Conservation (phyloP, 495 filamentous ascomycete genomes). For the Polyplosphaeria fusca region DNA sequence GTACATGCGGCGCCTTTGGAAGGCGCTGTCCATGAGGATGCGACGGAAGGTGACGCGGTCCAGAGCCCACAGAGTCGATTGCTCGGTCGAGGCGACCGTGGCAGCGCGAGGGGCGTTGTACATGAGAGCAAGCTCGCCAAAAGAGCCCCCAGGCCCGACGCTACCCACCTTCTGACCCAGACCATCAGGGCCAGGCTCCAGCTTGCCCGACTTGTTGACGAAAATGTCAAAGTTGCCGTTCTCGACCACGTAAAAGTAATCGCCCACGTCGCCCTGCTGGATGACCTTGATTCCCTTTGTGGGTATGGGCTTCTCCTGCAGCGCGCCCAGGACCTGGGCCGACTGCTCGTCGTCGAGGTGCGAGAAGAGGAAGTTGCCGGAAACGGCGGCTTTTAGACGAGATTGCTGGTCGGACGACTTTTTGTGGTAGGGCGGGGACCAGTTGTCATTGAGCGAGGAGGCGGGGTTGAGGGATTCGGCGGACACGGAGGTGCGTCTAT, state of each 20-base stretch:
- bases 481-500: conserved; percentile 90
- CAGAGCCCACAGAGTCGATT: conserved; percentile 85
- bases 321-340: conserved; percentile 78
- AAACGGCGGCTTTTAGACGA: conserved; percentile 77
- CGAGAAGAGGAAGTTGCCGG: conserved; percentile 88
- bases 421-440: conserved; percentile 78
- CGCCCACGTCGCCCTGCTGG: conserved; percentile 89
- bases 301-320: conserved; percentile 93
- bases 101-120: conserved; percentile 98
- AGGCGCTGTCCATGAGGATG: conserved; percentile 97
- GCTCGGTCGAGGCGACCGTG: conserved; percentile 80
- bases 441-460: conserved; percentile 77
- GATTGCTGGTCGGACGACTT: conserved; percentile 78
- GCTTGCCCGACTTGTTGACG: conserved; percentile 66
- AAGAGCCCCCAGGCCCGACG: conserved; percentile 88
- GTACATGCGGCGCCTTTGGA: conserved; percentile 92
- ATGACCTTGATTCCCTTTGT: conserved; percentile 96
- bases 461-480: conserved; percentile 93
- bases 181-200: conserved; percentile 78
- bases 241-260: conserved; percentile 98
- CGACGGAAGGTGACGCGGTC: conserved; percentile 96
- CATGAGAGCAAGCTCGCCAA: conserved; percentile 96
- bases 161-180: conserved; percentile 79
- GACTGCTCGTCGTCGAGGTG: conserved; percentile 92
- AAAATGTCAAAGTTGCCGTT: conserved; percentile 86